These are phyloP conservation scores for Leishmania aethiopica DNA, from an alignment of 208 protist genomes.

Conservation along the genomic window DNA sequence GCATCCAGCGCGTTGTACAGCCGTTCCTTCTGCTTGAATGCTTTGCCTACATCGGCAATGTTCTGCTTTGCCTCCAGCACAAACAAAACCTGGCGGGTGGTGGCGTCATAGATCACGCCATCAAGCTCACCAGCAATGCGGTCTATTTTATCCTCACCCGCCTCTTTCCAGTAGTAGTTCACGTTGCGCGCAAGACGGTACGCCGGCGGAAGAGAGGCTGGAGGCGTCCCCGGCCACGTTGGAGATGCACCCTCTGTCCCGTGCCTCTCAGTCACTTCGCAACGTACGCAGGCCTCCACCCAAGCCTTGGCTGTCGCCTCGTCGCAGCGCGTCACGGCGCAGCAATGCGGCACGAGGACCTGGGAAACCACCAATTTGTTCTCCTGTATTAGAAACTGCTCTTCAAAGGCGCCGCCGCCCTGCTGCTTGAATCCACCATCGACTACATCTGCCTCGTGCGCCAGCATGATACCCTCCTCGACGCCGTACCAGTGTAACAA, in stretches of 20 bases:
- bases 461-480: not conserved
- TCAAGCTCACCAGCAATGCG: constrained; percentile 22
- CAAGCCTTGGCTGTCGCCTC: constrained; percentile 13
- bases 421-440: constrained; percentile 18
- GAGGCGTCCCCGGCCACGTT: no score
- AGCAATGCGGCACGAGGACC: constrained; percentile 26
- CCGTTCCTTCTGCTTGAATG: constrained; percentile 22
- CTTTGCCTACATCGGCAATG: constrained; percentile 29
- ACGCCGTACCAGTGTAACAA: constrained; percentile 25
- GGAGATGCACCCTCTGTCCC: no score
- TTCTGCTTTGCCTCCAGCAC: constrained; percentile 31
- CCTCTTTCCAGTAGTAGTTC: constrained; percentile 8
- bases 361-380: not conserved
- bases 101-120: constrained; percentile 20
- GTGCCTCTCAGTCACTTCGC: no score
- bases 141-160: not conserved
- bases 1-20: constrained; percentile 18
- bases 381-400: not conserved
- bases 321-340: constrained; percentile 6
- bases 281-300: constrained; percentile 13
- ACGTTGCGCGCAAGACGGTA: constrained; percentile 23
- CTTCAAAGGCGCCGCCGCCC: constrained; percentile 23
- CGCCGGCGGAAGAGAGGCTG: not conserved
- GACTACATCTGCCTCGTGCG: constrained; percentile 24
- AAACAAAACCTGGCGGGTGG: constrained; percentile 20